Evolutionary conservation across 805 yeast species (phyloP).

Genomic region (Ogataea paraovalis): DNA sequence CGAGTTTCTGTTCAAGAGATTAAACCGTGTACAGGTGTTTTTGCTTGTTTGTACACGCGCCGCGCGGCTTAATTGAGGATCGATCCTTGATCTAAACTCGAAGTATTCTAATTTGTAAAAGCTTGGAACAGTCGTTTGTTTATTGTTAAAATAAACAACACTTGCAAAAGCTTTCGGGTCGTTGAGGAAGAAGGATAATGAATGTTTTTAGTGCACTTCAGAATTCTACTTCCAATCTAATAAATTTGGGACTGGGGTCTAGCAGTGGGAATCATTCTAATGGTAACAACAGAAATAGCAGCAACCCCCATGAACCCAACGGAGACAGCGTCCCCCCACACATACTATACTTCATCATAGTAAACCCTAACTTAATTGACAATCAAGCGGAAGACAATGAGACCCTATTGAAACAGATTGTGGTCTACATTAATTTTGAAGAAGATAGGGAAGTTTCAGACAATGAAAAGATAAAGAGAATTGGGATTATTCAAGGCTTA

Average conservation of each 20-base stretch:
- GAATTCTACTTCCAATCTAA: slow-evolving; percentile 15
- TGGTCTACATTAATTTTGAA: slow-evolving; percentile 22
- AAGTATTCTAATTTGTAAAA: too few relatives aligned
- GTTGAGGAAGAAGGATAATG: slow-evolving; percentile 4
- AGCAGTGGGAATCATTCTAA: neutral
- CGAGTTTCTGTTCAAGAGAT: too few relatives aligned
- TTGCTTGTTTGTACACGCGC: too few relatives aligned
- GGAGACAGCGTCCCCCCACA: slow-evolving; percentile 9
- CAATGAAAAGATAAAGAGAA: slow-evolving; percentile 19
- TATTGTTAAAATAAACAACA: too few relatives aligned
- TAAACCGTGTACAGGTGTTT: too few relatives aligned
- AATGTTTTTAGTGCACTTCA: slow-evolving; percentile 21
- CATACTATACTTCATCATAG: slow-evolving; percentile 20
- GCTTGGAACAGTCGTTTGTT: too few relatives aligned
- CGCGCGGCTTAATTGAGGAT: too few relatives aligned
- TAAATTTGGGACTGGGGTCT: slow-evolving; percentile 1
- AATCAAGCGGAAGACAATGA: slow-evolving; percentile 20
- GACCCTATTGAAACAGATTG: slow-evolving; percentile 20
- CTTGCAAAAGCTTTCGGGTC: too few relatives aligned
- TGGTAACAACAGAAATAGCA: neutral
- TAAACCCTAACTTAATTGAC: slow-evolving; percentile 15
- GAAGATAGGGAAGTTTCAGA: slow-evolving; percentile 13
- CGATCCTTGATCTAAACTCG: too few relatives aligned
- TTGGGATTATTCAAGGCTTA: slow-evolving; percentile 29
- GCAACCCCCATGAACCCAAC: neutral